Evolutionary conservation across 176 grass and related monocot species (phyloP).

Genomic region (Musa beccarii): DNA sequence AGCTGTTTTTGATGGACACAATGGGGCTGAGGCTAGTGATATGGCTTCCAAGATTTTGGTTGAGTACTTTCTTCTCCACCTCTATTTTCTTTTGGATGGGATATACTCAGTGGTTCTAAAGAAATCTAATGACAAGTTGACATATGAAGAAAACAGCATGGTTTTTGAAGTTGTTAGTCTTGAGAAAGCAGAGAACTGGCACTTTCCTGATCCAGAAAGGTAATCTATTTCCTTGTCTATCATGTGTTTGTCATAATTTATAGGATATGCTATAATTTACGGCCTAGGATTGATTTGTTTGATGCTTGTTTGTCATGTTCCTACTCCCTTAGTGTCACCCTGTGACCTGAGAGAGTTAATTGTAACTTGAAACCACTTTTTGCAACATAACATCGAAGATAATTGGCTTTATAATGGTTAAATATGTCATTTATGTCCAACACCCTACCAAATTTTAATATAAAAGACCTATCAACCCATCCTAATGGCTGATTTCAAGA

Average conservation of each 20-base stretch:
- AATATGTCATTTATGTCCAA: too few relatives aligned
- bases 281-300: neutral
- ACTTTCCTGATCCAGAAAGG: constrained; percentile 25
- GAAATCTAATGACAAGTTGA: constrained; percentile 56
- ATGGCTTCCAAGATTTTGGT: constrained; percentile 82
- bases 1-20: constrained; percentile 95
- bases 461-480: too few relatives aligned
- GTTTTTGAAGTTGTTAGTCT: constrained; percentile 29
- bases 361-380: neutral
- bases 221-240: constrained; percentile 6
- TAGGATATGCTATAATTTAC: constrained; percentile 13
- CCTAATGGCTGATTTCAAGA: too few relatives aligned
- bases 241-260: neutral
- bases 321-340: neutral
- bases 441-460: too few relatives aligned
- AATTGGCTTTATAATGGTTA: too few relatives aligned
- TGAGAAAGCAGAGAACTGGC: constrained; percentile 17
- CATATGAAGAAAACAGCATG: constrained; percentile 37
- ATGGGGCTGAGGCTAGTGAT: constrained; percentile 81
- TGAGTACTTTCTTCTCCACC: constrained; percentile 88
- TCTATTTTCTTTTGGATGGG: constrained; percentile 89
- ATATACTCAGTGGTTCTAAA: constrained; percentile 66
- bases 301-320: neutral
- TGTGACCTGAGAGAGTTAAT: neutral
- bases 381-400: too few relatives aligned